These are phyloP conservation scores for Galerina marginata DNA, from an alignment of 768 basidiomycete species.

Conservation along the genomic window DNA sequence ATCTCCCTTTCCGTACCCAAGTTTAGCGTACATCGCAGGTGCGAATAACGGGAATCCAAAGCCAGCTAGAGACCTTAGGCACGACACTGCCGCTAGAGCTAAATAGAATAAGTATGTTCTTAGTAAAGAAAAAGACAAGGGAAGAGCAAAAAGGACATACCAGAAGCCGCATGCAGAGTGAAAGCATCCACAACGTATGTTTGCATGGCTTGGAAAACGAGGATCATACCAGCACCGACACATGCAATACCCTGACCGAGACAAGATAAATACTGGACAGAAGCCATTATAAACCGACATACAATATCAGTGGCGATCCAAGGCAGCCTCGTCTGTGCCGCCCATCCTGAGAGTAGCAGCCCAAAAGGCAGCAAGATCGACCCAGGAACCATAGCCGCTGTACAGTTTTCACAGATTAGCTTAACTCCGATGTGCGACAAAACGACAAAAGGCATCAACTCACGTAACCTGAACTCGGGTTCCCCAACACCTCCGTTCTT, in stretches of 20 bases:
- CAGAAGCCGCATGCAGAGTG: conserved; percentile 70
- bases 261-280: background rate
- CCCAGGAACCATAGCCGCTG: conserved; percentile 65
- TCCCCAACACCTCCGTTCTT: conserved; percentile 54
- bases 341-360: conserved; percentile 74
- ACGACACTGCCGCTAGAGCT: conserved; percentile 71
- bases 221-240: conserved; percentile 61
- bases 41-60: conserved; percentile 84
- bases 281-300: conserved; percentile 22
- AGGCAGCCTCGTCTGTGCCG: conserved; percentile 56
- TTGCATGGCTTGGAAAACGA: conserved; percentile 66
- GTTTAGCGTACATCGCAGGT: conserved; percentile 63
- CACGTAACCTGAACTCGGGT: conserved; percentile 57
- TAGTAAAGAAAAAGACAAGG: background rate
- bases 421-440: background rate
- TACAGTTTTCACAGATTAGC: background rate
- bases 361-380: conserved; percentile 68
- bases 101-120: background rate
- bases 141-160: conserved; percentile 34
- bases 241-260: conserved; percentile 55
- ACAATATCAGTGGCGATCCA: conserved; percentile 80
- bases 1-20: conserved; percentile 75
- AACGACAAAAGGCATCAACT: conserved; percentile 20
- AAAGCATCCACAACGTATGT: conserved; percentile 74
- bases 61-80: conserved; percentile 67